Conservation (phyloP, 129 eudicot species). For the Logfia minima region DNA sequence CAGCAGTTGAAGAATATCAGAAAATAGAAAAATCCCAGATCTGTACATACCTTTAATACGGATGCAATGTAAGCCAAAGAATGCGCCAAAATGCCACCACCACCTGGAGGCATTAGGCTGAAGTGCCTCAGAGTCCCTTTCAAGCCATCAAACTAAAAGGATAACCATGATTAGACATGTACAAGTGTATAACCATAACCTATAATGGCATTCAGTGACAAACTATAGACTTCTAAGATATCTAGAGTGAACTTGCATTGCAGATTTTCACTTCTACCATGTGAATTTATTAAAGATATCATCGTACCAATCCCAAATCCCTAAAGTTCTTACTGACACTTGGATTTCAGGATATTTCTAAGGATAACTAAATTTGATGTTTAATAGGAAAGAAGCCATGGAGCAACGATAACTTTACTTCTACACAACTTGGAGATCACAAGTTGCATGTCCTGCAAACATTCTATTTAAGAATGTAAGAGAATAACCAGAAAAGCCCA, state of each 20-base stretch:
- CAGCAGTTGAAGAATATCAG: background rate
- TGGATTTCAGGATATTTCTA: background rate
- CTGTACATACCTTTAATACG: conserved; percentile 56
- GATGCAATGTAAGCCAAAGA: conserved; percentile 89
- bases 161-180: conserved; percentile 27
- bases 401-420: background rate
- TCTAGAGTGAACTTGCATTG: too few species aligned
- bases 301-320: background rate
- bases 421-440: background rate
- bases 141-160: conserved; percentile 72
- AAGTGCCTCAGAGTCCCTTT: conserved; percentile 89
- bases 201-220: background rate
- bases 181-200: background rate
- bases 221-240: background rate
- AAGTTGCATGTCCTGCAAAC: background rate
- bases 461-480: background rate
- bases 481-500: background rate
- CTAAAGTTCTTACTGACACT: background rate
- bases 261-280: conserved; percentile 16
- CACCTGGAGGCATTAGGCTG: conserved; percentile 87
- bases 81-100: conserved; percentile 92
- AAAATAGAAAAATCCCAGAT: background rate
- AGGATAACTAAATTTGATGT: background rate
- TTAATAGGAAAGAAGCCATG: background rate
- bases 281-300: background rate